These are phyloP conservation scores for Nadsonia commutata DNA, from an alignment of 1,139 yeast species.

Conservation along the genomic window DNA sequence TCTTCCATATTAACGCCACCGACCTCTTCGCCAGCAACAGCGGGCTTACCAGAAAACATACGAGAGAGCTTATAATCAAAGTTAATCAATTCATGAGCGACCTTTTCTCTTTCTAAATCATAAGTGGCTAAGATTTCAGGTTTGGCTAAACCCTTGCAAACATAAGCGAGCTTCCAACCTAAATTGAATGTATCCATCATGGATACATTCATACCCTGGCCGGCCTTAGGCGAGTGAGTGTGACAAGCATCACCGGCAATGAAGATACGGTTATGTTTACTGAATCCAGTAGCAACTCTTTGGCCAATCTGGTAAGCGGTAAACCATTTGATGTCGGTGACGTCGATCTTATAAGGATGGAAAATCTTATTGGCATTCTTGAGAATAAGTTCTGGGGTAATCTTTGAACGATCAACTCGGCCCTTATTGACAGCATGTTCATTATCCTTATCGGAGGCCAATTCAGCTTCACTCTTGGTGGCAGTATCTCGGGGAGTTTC, in stretches of 20 bases:
- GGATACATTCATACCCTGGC: slow-evolving; percentile 28
- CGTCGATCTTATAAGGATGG: slow-evolving; percentile 22
- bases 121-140: slow-evolving; percentile 22
- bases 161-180: slow-evolving; percentile 26
- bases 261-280: slow-evolving; percentile 19
- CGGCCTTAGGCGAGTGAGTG: slow-evolving; percentile 29
- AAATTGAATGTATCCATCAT: slow-evolving; percentile 25
- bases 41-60: slow-evolving; percentile 24
- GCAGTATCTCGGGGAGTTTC: slow-evolving; percentile 19
- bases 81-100: slow-evolving; percentile 25
- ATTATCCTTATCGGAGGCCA: not conserved
- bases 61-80: slow-evolving; percentile 24
- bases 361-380: slow-evolving; percentile 22
- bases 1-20: slow-evolving; percentile 23
- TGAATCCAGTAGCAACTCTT: slow-evolving; percentile 22
- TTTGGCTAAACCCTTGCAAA: slow-evolving; percentile 21
- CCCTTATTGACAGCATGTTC: slow-evolving; percentile 11
- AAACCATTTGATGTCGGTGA: slow-evolving; percentile 24
- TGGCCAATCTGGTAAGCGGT: slow-evolving; percentile 28
- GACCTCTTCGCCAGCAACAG: slow-evolving; percentile 14
- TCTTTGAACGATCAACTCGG: slow-evolving; percentile 21
- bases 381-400: slow-evolving; percentile 20
- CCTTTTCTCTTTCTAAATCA: slow-evolving; percentile 22
- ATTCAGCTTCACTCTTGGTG: slow-evolving; percentile 5
- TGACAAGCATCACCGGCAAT: slow-evolving; percentile 29